Conservation (phyloP, 2,329 filamentous ascomycete genomes). For the Scedosporium minutisporum region DNA sequence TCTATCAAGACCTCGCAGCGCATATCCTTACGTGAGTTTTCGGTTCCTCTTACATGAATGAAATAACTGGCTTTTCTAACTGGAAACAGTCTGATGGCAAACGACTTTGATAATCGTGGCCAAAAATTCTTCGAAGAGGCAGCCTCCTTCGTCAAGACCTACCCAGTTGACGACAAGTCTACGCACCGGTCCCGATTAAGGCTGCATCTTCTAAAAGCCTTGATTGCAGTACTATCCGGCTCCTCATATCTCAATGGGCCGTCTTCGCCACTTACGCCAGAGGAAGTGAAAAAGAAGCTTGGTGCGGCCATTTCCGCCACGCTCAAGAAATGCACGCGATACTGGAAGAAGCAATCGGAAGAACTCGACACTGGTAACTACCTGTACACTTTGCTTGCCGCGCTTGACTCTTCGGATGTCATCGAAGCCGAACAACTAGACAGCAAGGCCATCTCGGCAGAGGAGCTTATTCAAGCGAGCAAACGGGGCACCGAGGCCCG, state of each 20-base stretch:
- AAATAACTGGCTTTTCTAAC: not conserved
- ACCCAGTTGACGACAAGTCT: slow-evolving; percentile 8
- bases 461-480: slow-evolving; percentile 26
- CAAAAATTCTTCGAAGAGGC: slow-evolving; percentile 26
- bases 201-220: slow-evolving; percentile 25
- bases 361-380: slow-evolving; percentile 1
- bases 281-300: slow-evolving; percentile 8
- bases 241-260: slow-evolving; percentile 15
- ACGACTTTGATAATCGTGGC: slow-evolving; percentile 32
- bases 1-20: slow-evolving; percentile 17
- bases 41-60: not conserved
- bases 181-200: slow-evolving; percentile 16
- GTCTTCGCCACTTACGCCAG: slow-evolving; percentile 15
- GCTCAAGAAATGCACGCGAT: slow-evolving; percentile 8
- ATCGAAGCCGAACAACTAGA: slow-evolving; percentile 6
- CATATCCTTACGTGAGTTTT: slow-evolving; percentile 15
- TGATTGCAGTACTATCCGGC: slow-evolving; percentile 18
- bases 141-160: slow-evolving; percentile 13
- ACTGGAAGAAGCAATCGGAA: slow-evolving; percentile 5
- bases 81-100: slow-evolving; percentile 29
- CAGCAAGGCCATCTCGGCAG: slow-evolving; percentile 13
- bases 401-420: slow-evolving; percentile 8
- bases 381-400: slow-evolving; percentile 9
- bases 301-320: slow-evolving; percentile 8
- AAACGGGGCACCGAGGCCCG: slow-evolving; percentile 22